Evolutionary conservation across 2,329 filamentous ascomycete genomes (phyloP), one percentile per base, ranked within the genome.

Genomic region (Dryadomyces quercivorus): DNA sequence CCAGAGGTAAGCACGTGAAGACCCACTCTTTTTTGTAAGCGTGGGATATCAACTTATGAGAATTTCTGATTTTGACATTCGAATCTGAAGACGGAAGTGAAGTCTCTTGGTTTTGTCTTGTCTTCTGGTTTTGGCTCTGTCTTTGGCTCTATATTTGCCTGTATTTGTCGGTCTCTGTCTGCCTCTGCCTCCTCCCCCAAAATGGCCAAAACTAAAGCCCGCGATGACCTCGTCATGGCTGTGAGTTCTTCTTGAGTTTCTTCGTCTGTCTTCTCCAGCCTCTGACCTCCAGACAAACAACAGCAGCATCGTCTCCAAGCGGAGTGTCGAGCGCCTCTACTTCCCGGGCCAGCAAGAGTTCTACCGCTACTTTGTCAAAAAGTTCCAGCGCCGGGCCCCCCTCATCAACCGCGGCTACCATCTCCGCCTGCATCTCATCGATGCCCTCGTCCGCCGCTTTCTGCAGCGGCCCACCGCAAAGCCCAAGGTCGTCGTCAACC

Each of bases 341-440:
- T 85, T 87, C 64, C 76, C 85, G 16, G 63, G 81, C 58, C 82
- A 94, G 63, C 80, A 86, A 31, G 86, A 94, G 66, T 95, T 88
- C 72, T 92, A 93, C 61, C 84, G 86, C 49, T 85, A 88, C 64
- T 96, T 96, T 67, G 88, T 95, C 38, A 84, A 80, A 61, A 94
- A 91, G 66, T 86, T 86, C 61, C 84, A 89, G 67, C 77, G 89
- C 57, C 77, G 91, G 50, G 84, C 88, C n/a, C 90, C 92, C 1
- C 74, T 95, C 52, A 93, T 95, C 64, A 95, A 95, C 67, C 80
- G 91, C 48, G 88, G 89, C 50, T 95, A 95, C 64, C 89, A 88
- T 80, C 72, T 96, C 42, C 82, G 90, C 34, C 85, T 95, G 73
- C 84, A 86, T 65, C 85, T 87, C 16, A 83, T 96, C 56, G 88